Conservation (phyloP, 176 grass and related monocot genomes). For the Microstegium vimineum region DNA sequence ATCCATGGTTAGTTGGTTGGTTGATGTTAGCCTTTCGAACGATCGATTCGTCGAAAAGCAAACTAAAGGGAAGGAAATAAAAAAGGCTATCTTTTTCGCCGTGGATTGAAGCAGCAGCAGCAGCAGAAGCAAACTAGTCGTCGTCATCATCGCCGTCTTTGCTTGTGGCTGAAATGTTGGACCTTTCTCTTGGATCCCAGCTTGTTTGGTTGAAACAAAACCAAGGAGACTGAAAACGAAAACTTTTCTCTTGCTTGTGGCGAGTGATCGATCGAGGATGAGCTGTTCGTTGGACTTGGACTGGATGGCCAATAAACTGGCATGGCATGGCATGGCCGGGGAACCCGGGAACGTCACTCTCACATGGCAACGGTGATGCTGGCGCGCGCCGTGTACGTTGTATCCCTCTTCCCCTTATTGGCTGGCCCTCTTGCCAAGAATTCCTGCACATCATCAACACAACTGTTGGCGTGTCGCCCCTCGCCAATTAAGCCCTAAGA, state of each 20-base stretch:
- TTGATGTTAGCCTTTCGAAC: background rate
- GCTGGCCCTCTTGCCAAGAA: background rate
- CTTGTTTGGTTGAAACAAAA: background rate
- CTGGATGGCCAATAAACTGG: background rate
- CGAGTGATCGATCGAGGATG: background rate
- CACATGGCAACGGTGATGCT: constrained; percentile 11
- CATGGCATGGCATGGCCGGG: background rate
- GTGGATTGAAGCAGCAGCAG: background rate
- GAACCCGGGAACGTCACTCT: constrained; percentile 9
- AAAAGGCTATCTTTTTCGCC: background rate
- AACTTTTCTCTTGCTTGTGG: background rate
- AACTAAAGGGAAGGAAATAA: background rate
- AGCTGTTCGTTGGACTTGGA: background rate
- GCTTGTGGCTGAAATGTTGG: background rate
- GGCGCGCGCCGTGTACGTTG: background rate
- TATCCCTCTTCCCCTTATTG: no score
- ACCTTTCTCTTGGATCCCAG: constrained; percentile 22
- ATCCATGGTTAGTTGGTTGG: background rate
- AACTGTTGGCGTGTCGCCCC: background rate
- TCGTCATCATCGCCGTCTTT: background rate
- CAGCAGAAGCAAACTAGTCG: background rate
- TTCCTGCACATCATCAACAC: background rate
- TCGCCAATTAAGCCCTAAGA: background rate
- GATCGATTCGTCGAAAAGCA: background rate
- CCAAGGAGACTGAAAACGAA: background rate